These are phyloP conservation scores for Trametopsis cervina DNA, from an alignment of 768 basidiomycete genomes.

Conservation along the genomic window DNA sequence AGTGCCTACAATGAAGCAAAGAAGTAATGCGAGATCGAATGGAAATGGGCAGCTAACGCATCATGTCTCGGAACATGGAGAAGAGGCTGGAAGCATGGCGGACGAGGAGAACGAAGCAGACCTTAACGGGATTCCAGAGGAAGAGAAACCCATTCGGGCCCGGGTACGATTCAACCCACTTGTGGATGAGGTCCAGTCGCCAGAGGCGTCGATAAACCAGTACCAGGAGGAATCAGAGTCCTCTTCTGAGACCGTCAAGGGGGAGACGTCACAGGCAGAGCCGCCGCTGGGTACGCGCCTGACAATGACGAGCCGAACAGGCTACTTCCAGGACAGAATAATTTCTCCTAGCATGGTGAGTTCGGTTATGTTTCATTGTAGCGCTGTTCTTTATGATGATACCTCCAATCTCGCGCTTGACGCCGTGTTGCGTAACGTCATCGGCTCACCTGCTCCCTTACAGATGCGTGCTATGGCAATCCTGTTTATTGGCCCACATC, in stretches of 20 bases:
- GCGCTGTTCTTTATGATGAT: too few species aligned
- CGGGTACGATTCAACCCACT: slow-evolving; percentile 47
- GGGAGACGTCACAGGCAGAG: slow-evolving; percentile 9
- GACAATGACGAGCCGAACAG: slow-evolving; percentile 92
- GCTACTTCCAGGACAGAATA: slow-evolving; percentile 90
- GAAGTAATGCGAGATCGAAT: background rate
- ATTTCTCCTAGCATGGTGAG: slow-evolving; percentile 95
- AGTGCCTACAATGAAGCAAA: too few species aligned
- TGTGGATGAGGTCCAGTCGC: slow-evolving; percentile 10
- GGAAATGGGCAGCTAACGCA: background rate
- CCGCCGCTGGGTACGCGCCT: slow-evolving; percentile 75
- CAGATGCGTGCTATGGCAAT: slow-evolving; percentile 99
- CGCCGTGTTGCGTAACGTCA: too few species aligned
- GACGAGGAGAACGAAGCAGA: slow-evolving; percentile 48
- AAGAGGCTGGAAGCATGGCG: slow-evolving; percentile 45
- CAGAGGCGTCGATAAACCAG: slow-evolving; percentile 1
- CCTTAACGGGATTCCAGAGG: slow-evolving; percentile 44
- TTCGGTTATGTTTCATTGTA: too few species aligned
- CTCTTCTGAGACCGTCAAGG: background rate
- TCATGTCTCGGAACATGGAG: slow-evolving; percentile 12
- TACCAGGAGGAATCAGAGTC: background rate
- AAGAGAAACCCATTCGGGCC: slow-evolving; percentile 69
- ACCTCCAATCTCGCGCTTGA: background rate
- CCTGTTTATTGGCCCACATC: slow-evolving; percentile 89
- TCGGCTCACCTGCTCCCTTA: background rate